Base-by-base conservation (phyloP, 2,329 filamentous ascomycete genomes). In the Blastomyces parvus region DNA sequence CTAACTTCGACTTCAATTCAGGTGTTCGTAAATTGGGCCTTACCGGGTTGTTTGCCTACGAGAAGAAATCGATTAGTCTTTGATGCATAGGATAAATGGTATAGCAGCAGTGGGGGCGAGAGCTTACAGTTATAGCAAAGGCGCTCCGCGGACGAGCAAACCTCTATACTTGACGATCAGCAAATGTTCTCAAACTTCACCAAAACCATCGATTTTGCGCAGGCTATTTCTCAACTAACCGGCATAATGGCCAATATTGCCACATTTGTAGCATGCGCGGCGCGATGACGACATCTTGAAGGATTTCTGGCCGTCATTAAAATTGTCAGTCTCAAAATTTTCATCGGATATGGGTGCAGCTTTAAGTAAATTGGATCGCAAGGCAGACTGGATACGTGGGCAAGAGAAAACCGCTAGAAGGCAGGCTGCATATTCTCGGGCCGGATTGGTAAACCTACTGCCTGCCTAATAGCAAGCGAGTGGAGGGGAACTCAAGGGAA, bases 81-180 rank as follows among this genome's bases (percentile, higher is more conserved):
- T 5, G 17, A 38, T 30, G 7, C 25, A 30, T 52, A 46, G 30
- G 40, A 42, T 19, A 42, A 42, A 42, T 14, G 40, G 46, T 13
- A 48, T 19, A 14, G 8, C 7, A n/a, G 11, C n/a, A n/a, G n/a
- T n/a, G 38, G 27, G 46, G 53, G 64, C 9, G 63, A 40, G 22
- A 67, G 80, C 88, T 77, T 83, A 92, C 94, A 99, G 84, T 99
- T 99, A 83, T 99, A 99, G 88, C 94, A 99, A 74, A 99, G 89
- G 74, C 94, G 90, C 84, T 99, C 93, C 65, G 92, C 89, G 65
- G 93, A 97, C 66, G 93, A 94, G 88, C 94, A 99, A 70, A 96
- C 92, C 84, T 97, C 92, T 84, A 75, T 85, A 87, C 64, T 22
- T 50, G 11, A 50, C 56, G 68, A 66, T 78, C 70, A 74, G 83